A percentile compares a stretch with the other conserved stretches of the same genome.
Evolutionary conservation across 1,139 yeast genomes (phyloP).

Genomic region (Pichia sp.): DNA sequence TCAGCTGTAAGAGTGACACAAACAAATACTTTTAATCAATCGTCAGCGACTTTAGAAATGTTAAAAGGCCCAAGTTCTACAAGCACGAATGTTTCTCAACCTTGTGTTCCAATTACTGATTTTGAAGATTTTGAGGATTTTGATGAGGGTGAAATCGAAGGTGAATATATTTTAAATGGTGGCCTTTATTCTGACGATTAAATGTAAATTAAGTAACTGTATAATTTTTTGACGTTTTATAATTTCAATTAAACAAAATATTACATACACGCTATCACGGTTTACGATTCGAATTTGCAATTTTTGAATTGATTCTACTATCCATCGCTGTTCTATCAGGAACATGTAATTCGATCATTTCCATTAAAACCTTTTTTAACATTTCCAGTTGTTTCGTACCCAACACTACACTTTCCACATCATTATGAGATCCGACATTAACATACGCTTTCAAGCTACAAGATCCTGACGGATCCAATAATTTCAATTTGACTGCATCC

Average conservation of each 20-base stretch:
- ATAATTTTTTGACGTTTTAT: not conserved
- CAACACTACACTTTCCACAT: conserved; percentile 61
- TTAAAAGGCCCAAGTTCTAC: not conserved
- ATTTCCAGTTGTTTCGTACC: conserved; percentile 59
- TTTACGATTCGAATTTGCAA: conserved; percentile 16
- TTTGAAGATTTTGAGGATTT: conserved; percentile 22
- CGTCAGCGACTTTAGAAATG: not conserved
- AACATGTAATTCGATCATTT: conserved; percentile 58
- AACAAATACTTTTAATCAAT: too few species aligned
- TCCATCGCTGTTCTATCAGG: conserved; percentile 84
- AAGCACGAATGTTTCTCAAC: not conserved
- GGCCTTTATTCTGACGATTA: conserved; percentile 10
- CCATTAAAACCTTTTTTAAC: conserved; percentile 59
- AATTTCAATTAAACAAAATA: not conserved
- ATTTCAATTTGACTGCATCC: conserved; percentile 26
- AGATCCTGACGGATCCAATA: conserved; percentile 50
- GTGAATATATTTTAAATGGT: conserved; percentile 15
- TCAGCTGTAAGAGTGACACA: too few species aligned
- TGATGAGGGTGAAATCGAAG: conserved; percentile 20
- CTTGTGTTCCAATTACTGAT: conserved; percentile 18
- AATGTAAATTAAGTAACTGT: not conserved
- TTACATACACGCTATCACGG: not conserved
- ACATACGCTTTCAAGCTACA: conserved; percentile 63
- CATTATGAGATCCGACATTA: conserved; percentile 67
- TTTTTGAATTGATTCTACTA: conserved; percentile 44